Evolutionary conservation across 2,329 filamentous ascomycete genomes (phyloP), one percentile per base, ranked within the genome.

Genomic region (Cytospora leucostoma): DNA sequence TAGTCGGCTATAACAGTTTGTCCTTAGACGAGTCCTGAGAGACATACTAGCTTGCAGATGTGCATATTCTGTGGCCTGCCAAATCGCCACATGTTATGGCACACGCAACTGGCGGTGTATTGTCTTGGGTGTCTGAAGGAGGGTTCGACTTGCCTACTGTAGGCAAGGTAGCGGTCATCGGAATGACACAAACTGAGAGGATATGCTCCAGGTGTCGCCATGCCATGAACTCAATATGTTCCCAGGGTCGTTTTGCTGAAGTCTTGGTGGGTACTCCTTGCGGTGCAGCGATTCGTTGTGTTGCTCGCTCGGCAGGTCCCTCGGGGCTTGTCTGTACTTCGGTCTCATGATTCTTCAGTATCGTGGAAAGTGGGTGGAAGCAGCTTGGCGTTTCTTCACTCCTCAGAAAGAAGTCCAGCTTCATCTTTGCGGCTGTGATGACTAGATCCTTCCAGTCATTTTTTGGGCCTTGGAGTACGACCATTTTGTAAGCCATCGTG

Each of bases 11-110:
- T 27, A 49, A 21, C 4, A 10, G 38, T 38, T 11, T 17, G 13
- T 27, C 12, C 7, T 37, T 13, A 4, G 1, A 34, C 7, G n/a
- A 15, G 7, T 1, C 13, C 17, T 33, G 32, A 12, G 1, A 32
- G 11, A 47, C 64, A 44, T 59, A 68, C 64, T 65, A 68, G 19
- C 66, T 66, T 10, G 64, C 57, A 4, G 58, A 62, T 13, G 55
- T 55, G 37, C 44, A 52, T 19, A 68, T 33, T 6, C 58, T 54
- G 50, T 68, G 67, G 10, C 51, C 49, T 12, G 64, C 57, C 19
- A 67, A 52, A 15, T 67, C 64, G 15, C 67, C 67, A 32, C 66
- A 68, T 27, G 27, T 27, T 27, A 27, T 27, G 27, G 27, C n/a
- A n/a, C n/a, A n/a, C n/a, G n/a, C 27, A 27, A 27, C 27, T 27